Evolutionary conservation across 805 yeast genomes (phyloP), one percentile per base, ranked within the genome.

Genomic region (Sugiyamaella lignohabitans): DNA sequence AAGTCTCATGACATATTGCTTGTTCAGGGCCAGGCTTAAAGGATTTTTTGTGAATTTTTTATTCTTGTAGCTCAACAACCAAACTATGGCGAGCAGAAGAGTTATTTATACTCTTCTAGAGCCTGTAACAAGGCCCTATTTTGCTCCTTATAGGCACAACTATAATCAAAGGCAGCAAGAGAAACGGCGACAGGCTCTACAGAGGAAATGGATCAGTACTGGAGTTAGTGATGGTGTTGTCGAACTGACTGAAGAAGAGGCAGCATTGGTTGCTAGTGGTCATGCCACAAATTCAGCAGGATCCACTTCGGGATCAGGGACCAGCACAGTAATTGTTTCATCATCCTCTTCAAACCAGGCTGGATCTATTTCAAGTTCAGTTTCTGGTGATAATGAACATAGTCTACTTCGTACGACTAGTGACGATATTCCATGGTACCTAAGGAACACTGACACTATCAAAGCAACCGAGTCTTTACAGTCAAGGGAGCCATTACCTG

Each of bases 401-500:
- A n/a, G n/a, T n/a, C n/a, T n/a, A n/a, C n/a, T n/a, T n/a, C n/a
- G n/a, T n/a, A n/a, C n/a, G n/a, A n/a, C n/a, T n/a, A 27, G 14
- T 27, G 11, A 27, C 8, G 32, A 35, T 5, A 11, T 35, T 16
- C 59, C 58, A 3, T 56, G 58, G 58, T 56, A 56, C 29, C 49
- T 56, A 24, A 38, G 56, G 27, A 50, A 47, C n/a, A 49, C 48
- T 2, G 55, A 46, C 3, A 46, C 46, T 2, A 40, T 40, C 16
- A 27, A 47, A 34, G 45, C 47, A 2, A 40, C 42, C 2, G 39
- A 43, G 29, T 24, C 43, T 23, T 43, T 48, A 4, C 37, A 40
- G 18, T 37, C 38, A 3, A 39, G 24, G 20, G 55, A 55, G 20
- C 47, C 64, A 0, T 58, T 80, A 37, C 91, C 95, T 0, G 69